Evolutionary conservation across 169 alveolate species (phyloP), one percentile per base, ranked within the genome.

Genomic region (Eimeria necatrix): DNA sequence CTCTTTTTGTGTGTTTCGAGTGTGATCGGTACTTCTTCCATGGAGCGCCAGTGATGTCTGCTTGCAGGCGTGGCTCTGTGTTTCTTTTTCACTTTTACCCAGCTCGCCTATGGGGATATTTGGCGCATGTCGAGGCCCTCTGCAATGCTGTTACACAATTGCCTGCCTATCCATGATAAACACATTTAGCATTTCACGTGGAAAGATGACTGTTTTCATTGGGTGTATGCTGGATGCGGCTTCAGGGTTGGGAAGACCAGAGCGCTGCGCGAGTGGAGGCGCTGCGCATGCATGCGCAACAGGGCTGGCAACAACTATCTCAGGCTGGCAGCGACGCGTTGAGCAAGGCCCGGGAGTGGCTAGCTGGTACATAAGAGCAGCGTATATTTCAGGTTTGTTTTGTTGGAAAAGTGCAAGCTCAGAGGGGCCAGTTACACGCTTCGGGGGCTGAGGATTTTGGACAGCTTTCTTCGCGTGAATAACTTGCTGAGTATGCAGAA

Each of bases 241-340:
- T 48, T 12, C 73, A 81, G 90, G 90, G 90, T 8, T 81, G 90
- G 90, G 90, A 81, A 71, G 90, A 81, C 90, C 90, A 81, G 22
- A 81, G 90, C 52, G 73, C 90, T 22, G 90, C 90, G 0, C 90
- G 90, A 70, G 95, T 91, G 71, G 95, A 91, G 53, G 53, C 91
- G 32, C 91, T 91, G 49, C 85, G 86, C 52, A 61, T 76, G 91
- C 56, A 84, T 18, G 95, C 95, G 32, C 95, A 91, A 56, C 95
- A 91, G 59, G 95, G 95, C 10, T 91, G 95, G 95, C 91, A 84
- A 61, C 85, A 84, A 24, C 91, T 91, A n/a, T 52, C 95, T 41
- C 86, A 84, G 32, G 95, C 86, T 5, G 95, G 95, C n/a, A 91
- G 91, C 22, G 95, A 91, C 26, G 95, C 90, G 46, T 26, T 71